Percentiles rank a stretch among this genome's conserved stretches.
Conservation (phyloP, 129 eudicot genomes). For the Cynara cardunculus region DNA sequence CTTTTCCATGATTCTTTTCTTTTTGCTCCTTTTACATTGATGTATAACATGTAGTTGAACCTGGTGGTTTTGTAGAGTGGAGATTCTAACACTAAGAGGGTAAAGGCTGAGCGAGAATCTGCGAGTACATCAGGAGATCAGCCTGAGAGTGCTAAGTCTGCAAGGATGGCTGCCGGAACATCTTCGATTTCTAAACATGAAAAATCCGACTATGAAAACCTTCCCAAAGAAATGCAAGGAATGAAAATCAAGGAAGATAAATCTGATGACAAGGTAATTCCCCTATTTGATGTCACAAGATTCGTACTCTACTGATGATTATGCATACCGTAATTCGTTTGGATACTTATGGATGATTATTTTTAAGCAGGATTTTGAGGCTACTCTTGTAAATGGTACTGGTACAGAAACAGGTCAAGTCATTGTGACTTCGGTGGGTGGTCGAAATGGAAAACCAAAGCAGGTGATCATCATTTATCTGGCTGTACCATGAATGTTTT, state of each 20-base stretch:
- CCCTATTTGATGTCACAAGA: not conserved
- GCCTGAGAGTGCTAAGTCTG: conserved; percentile 48
- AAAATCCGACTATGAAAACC: conserved; percentile 48
- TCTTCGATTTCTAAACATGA: conserved; percentile 43
- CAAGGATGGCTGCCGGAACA: conserved; percentile 42
- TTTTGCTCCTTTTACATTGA: not conserved
- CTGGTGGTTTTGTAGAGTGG: conserved; percentile 39
- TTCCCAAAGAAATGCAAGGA: conserved; percentile 63
- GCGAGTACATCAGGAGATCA: conserved; percentile 27
- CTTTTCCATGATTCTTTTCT: not conserved
- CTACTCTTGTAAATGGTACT: conserved; percentile 69
- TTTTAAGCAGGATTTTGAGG: conserved; percentile 69
- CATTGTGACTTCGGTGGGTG: conserved; percentile 73
- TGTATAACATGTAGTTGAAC: not conserved
- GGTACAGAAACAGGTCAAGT: conserved; percentile 93
- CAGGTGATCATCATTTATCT: conserved; percentile 49
- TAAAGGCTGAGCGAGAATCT: conserved; percentile 50
- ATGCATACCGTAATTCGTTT: not conserved
- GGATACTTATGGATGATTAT: conserved; percentile 3
- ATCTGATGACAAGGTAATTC: conserved; percentile 56
- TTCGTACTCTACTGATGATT: not conserved
- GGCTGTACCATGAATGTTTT: not conserved
- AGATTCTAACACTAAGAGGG: conserved; percentile 51
- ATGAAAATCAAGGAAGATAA: conserved; percentile 64
- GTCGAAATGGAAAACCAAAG: conserved; percentile 82